These are phyloP conservation scores for Boletus barrowsii DNA, from an alignment of 768 basidiomycete genomes.

Conservation along the genomic window DNA sequence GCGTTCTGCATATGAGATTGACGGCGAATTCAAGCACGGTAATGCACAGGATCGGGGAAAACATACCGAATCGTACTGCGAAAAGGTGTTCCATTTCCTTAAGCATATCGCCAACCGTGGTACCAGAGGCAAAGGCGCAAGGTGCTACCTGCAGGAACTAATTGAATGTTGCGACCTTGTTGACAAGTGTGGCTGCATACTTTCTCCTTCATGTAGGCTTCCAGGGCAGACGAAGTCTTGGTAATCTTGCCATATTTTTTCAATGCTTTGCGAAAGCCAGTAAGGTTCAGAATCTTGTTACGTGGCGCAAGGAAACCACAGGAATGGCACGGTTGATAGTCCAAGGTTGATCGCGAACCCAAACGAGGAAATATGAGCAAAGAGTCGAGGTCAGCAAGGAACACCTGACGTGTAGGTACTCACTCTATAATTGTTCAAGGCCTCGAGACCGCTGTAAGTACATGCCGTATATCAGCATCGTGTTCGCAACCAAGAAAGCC, in stretches of 20 bases:
- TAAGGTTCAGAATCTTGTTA: constrained; percentile 73
- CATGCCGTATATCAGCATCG: constrained; percentile 8
- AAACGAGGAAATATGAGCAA: too few species aligned
- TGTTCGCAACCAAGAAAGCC: neutral
- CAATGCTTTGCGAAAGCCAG: constrained; percentile 83
- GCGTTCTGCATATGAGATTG: constrained; percentile 34
- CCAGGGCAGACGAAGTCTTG: constrained; percentile 54
- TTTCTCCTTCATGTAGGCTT: constrained; percentile 79
- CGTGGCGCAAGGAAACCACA: neutral
- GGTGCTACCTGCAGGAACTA: constrained; percentile 51
- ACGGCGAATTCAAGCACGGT: neutral
- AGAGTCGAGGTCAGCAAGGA: neutral
- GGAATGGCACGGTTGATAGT: neutral
- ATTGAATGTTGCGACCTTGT: neutral
- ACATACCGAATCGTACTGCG: constrained; percentile 71
- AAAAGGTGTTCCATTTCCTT: constrained; percentile 75
- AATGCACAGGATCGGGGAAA: neutral
- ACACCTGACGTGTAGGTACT: neutral
- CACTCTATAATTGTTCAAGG: constrained; percentile 87
- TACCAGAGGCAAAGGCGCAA: constrained; percentile 65
- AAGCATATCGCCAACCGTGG: constrained; percentile 62
- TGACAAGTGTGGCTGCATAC: constrained; percentile 33
- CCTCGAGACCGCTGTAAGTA: constrained; percentile 62
- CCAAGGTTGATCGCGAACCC: neutral
- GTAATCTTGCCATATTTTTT: constrained; percentile 86